Conservation (phyloP, 106 monocot species). For the Phalaenopsis equestris region DNA sequence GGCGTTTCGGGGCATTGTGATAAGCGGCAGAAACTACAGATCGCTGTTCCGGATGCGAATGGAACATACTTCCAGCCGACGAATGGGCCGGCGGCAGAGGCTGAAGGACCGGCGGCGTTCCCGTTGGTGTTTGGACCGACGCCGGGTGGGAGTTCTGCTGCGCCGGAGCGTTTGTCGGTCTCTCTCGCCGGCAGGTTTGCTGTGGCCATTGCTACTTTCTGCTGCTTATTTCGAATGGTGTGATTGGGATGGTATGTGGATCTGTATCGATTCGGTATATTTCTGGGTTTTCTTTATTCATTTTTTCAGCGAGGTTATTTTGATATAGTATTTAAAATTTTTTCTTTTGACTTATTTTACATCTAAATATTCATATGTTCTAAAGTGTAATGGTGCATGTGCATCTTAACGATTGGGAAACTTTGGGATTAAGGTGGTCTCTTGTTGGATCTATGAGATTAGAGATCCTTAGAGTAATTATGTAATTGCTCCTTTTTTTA, state of each 20-base stretch:
- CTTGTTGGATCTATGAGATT: too few relatives aligned
- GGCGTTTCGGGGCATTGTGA: conserved; percentile 54
- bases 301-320: too few relatives aligned
- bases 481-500: too few relatives aligned
- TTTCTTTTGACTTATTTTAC: not conserved
- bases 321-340: not conserved
- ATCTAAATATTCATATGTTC: too few relatives aligned
- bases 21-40: conserved; percentile 61
- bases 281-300: not conserved
- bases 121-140: conserved; percentile 28
- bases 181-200: not conserved
- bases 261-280: not conserved
- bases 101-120: conserved; percentile 13
- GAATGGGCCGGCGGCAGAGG: conserved; percentile 2
- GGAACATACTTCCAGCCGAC: conserved; percentile 35
- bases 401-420: too few relatives aligned
- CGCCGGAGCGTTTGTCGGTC: not conserved
- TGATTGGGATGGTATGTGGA: not conserved
- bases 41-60: conserved; percentile 47
- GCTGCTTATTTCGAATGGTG: not conserved
- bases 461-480: too few relatives aligned
- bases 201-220: conserved; percentile 2
- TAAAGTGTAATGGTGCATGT: too few relatives aligned
- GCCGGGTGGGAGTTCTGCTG: conserved; percentile 8
- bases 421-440: too few relatives aligned